Conservation (phyloP, 2,329 filamentous ascomycete genomes). For the Ophiostoma ips region DNA sequence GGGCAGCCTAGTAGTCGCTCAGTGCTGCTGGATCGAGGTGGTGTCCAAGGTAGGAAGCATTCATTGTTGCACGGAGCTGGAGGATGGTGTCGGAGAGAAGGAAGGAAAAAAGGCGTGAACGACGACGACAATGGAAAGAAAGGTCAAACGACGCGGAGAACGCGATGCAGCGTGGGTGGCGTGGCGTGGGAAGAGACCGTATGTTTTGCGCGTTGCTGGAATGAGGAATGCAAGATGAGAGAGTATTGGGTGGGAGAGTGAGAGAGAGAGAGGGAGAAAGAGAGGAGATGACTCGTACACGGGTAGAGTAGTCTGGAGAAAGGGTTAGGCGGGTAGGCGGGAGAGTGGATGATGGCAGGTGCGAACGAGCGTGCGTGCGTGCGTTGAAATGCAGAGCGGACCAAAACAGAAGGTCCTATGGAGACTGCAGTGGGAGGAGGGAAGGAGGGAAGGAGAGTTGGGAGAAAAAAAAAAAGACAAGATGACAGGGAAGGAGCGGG, state of each 20-base stretch:
- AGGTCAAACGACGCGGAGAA: no score
- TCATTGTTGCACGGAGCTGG: background rate
- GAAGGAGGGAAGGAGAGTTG: background rate
- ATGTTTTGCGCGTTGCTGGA: no score
- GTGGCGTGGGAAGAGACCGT: no score
- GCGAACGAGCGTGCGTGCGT: background rate
- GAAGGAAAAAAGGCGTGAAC: background rate
- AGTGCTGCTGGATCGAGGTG: background rate
- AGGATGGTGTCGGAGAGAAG: background rate
- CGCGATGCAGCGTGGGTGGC: no score
- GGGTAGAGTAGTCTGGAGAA: no score
- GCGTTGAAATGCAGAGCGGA: background rate
- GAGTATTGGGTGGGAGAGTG: no score
- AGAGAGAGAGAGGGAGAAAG: no score
- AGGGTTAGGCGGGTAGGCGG: background rate
- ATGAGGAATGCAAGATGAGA: no score
- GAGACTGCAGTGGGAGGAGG: background rate
- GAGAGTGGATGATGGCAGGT: background rate
- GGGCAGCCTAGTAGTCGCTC: slow-evolving; percentile 1
- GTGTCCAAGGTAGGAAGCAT: background rate
- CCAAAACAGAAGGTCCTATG: background rate
- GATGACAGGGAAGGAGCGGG: background rate
- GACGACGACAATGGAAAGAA: no score
- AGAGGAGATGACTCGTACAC: no score
- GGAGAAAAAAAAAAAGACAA: background rate